These are phyloP conservation scores for Trichoderma sp. DNA, from an alignment of 2,329 filamentous ascomycete genomes.

Conservation along the genomic window DNA sequence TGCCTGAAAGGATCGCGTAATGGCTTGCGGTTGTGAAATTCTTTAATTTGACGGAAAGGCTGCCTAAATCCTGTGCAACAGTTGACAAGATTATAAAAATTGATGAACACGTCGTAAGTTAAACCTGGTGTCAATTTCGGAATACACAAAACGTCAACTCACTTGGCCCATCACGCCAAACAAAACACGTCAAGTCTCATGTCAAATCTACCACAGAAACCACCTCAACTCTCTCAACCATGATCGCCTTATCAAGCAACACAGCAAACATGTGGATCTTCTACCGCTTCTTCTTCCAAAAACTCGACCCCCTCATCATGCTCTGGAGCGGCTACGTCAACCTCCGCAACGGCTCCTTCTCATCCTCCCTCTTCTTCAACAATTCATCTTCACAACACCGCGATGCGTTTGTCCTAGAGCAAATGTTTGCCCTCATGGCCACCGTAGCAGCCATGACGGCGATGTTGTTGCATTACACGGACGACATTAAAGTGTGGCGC, in stretches of 20 bases:
- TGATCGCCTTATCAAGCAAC: not conserved
- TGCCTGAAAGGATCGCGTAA: not conserved
- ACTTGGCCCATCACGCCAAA: not conserved
- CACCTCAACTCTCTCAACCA: not conserved
- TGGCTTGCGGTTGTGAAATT: not conserved
- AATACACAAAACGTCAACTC: not conserved
- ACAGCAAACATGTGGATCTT: constrained; percentile 5
- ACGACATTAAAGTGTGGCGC: constrained; percentile 27
- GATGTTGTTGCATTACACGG: constrained; percentile 26
- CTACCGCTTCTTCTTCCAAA: constrained; percentile 29
- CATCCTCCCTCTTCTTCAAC: constrained; percentile 20
- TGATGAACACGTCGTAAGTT: not conserved
- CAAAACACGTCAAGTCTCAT: not conserved
- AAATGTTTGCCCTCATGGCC: constrained; percentile 26
- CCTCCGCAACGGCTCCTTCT: constrained; percentile 2
- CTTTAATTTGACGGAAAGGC: not conserved
- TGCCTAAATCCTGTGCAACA: not conserved
- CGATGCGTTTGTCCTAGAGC: constrained; percentile 28
- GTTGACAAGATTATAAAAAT: not conserved
- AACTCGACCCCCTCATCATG: constrained; percentile 27
- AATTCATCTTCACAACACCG: constrained; percentile 15
- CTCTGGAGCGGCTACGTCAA: constrained; percentile 29
- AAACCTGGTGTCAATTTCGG: not conserved
- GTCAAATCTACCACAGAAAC: not conserved
- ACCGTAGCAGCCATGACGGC: constrained; percentile 25